Percentiles rank a stretch among this genome's conserved stretches.
phyloP scores from a whole-genome alignment of 441 rosid species.

The Codiaeum variegatum region DNA sequence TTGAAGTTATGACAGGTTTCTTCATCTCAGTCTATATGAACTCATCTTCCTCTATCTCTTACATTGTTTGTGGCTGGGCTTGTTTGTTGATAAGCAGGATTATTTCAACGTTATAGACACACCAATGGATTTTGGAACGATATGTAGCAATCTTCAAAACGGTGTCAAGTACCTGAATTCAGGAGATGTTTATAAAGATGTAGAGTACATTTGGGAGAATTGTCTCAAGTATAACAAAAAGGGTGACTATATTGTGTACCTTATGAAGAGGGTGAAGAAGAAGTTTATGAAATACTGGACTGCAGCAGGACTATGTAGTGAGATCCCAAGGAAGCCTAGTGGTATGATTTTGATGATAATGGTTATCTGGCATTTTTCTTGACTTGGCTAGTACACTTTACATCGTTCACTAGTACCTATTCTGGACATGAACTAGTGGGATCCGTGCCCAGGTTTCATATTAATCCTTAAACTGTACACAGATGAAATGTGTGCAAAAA shows the following conservation, averaged over 20 bases:
- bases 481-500: not conserved
- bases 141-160: constrained; percentile 40
- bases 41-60: not conserved
- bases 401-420: not conserved
- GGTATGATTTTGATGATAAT: constrained; percentile 28
- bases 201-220: constrained; percentile 47
- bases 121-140: constrained; percentile 61
- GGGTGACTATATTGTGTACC: constrained; percentile 54
- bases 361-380: not conserved
- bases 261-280: constrained; percentile 56
- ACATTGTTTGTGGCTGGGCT: constrained; percentile 1
- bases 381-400: not conserved
- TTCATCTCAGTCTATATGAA: not conserved
- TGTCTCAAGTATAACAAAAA: constrained; percentile 44
- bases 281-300: constrained; percentile 54
- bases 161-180: constrained; percentile 43
- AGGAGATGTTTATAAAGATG: constrained; percentile 46
- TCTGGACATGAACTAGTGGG: not conserved
- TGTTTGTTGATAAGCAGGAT: constrained; percentile 30
- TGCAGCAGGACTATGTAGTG: constrained; percentile 36
- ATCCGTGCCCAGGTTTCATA: not conserved
- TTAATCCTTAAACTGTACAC: not conserved
- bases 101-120: constrained; percentile 38
- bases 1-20: not conserved
- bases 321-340: constrained; percentile 18